Evolutionary conservation across 202 grass and related monocot species (phyloP).

Genomic region (Miscanthus sacchariflorus): DNA sequence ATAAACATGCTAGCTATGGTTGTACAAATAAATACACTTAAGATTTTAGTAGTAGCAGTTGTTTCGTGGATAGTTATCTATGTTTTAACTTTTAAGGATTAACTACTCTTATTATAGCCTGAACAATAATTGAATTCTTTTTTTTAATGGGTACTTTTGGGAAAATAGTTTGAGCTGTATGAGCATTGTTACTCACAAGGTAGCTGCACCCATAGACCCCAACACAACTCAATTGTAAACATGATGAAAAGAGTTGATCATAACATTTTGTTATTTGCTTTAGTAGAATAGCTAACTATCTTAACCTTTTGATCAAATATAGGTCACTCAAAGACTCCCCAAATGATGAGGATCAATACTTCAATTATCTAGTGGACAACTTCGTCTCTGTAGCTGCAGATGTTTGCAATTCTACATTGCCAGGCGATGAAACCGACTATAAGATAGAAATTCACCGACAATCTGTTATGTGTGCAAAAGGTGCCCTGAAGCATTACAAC

Average conservation of each 20-base stretch:
- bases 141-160: not conserved
- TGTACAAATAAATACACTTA: too few relatives aligned
- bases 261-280: not conserved
- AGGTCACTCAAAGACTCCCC: not conserved
- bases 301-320: not conserved
- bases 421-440: not conserved
- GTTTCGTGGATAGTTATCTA: too few relatives aligned
- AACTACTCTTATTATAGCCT: not conserved
- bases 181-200: not conserved
- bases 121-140: not conserved
- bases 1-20: too few relatives aligned
- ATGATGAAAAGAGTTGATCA: not conserved
- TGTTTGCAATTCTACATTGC: not conserved
- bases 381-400: not conserved
- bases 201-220: too few relatives aligned
- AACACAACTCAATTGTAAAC: not conserved
- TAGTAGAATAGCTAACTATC: not conserved
- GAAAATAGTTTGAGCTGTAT: not conserved
- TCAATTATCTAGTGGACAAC: not conserved
- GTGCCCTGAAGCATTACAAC: slow-evolving; percentile 3
- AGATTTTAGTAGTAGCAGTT: too few relatives aligned
- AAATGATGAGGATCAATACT: not conserved
- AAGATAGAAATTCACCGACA: not conserved
- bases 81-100: not conserved
- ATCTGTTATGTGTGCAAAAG: not conserved